Evolutionary conservation across 2,329 filamentous ascomycete genomes (phyloP), one percentile per base, ranked within the genome.

Genomic region (Calonectria fujianensis): DNA sequence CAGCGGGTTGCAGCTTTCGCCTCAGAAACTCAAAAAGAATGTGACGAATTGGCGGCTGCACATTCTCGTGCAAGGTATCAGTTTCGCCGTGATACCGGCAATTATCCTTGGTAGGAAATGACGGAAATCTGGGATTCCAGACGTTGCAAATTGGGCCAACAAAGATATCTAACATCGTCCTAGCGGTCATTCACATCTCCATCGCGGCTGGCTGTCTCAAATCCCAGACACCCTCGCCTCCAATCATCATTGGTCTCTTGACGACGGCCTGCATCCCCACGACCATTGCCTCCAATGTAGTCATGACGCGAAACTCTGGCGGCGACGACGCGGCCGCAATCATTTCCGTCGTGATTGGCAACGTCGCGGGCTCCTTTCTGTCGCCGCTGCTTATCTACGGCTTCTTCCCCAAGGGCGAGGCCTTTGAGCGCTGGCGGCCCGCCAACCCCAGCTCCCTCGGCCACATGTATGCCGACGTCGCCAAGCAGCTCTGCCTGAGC

Each of bases 231-330:
- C 92, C 94, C 80, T 91, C 94, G 70, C 87, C 90, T 0, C 91
- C 91, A 72, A 87, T 95, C 51, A 85, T 95, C 37, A 89, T 94
- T 4, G 93, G 94, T 13, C 91, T 94, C 82, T 88, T 94, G 4
- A 90, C 93, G 50, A 88, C 92, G 2, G 89, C 91, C n/a, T 93
- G 91, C 80, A 90, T 94, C 6, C 93, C 93, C 1, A 95, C 93
- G 0, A 95, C 93, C 0, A 93, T 95, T 79, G 90, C 92, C 10
- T 94, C 91, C 59, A 95, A 95, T 82, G 92, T 94, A 10, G 92
- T 95, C 51, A 94, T 95, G 93, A 95, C 93, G 8, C 86, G 92
- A 32, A 88, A 91, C 50, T 91, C 93, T 0, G 91, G 93, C 48
- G 93, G 93, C 7, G 94, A 95, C 77, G 90, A 92, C 74, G 90